These are phyloP conservation scores for Amanita rimosa DNA, from an alignment of 768 basidiomycete species.

Conservation along the genomic window DNA sequence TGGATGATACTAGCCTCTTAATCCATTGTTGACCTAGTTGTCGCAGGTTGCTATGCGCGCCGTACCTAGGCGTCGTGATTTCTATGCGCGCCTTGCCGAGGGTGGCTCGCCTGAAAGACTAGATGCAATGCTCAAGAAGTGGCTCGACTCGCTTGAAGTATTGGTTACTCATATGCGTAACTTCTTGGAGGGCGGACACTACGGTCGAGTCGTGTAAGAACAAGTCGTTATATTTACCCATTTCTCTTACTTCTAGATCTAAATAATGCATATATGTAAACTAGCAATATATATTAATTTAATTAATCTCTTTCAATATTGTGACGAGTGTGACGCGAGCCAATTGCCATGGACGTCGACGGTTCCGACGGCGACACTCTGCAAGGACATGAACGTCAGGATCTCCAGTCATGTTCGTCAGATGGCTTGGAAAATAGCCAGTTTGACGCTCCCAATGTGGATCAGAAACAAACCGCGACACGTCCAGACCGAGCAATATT, in stretches of 20 bases:
- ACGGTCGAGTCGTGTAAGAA: slow-evolving; percentile 28
- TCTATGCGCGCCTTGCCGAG: slow-evolving; percentile 51
- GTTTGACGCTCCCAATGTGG: not conserved
- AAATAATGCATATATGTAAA: not conserved
- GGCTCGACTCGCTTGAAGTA: slow-evolving; percentile 47
- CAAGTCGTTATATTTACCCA: not conserved
- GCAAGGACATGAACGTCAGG: not conserved
- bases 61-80: slow-evolving; percentile 49
- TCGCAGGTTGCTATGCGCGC: slow-evolving; percentile 44
- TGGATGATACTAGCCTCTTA: too few relatives aligned
- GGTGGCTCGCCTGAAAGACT: slow-evolving; percentile 46
- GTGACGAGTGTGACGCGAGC: not conserved
- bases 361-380: slow-evolving; percentile 1
- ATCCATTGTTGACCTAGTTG: not conserved
- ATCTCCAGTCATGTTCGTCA: not conserved
- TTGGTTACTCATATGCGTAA: slow-evolving; percentile 37
- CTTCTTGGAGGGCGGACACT: slow-evolving; percentile 43
- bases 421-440: not conserved
- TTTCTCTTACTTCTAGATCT: not conserved
- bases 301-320: not conserved
- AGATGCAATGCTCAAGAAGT: slow-evolving; percentile 39
- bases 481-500: not conserved
- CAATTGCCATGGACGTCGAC: not conserved
- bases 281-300: too few relatives aligned
- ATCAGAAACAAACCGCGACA: not conserved